Evolutionary conservation across 441 rosid species (phyloP), one percentile per base, ranked within the genome.

Genomic region (Dalechampia spathulata): DNA sequence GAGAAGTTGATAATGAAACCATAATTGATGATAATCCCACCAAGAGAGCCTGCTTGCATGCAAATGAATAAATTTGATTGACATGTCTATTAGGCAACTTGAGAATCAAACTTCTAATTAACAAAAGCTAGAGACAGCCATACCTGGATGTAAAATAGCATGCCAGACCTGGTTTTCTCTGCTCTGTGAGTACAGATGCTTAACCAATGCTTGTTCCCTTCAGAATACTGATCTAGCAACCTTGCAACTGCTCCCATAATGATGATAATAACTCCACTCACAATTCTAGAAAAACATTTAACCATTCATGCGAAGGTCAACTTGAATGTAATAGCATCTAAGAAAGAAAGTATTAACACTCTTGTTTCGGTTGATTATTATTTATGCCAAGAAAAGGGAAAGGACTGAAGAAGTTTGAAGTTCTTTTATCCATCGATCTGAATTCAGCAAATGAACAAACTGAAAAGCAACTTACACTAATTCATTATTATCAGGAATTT

Each of bases 401-500:
- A 58, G 17, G 10, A n/a, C 36, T 47, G 16, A 40, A n/a, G n/a
- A n/a, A n/a, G n/a, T 34, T 51, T 36, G 42, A 2, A 41, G 26
- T 14, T 20, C 30, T 39, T 50, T 19, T 20, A 51, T 60, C 9
- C 11, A 30, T 21, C 27, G 38, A 30, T 40, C 23, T 23, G n/a
- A 20, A 56, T 43, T 20, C 43, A 50, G 58, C 45, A 39, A 52
- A 58, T 48, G 52, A 54, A 17, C 47, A 63, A 21, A 63, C 14
- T 36, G 44, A 54, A 48, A 38, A 68, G 52, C 19, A 60, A 75
- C 96, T 72, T 77, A 88, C 96, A 92, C 99, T 58, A 88, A 64
- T 54, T 64, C 77, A 75, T 86, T 92, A 61, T 86, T 85, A 64
- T 92, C 96, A 12, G 96, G 99, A 71, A 92, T 92, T 75, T 92